Evolutionary conservation across 2,329 filamentous ascomycete species (phyloP).

Genomic region (Fusarium neocosmosporiellum): DNA sequence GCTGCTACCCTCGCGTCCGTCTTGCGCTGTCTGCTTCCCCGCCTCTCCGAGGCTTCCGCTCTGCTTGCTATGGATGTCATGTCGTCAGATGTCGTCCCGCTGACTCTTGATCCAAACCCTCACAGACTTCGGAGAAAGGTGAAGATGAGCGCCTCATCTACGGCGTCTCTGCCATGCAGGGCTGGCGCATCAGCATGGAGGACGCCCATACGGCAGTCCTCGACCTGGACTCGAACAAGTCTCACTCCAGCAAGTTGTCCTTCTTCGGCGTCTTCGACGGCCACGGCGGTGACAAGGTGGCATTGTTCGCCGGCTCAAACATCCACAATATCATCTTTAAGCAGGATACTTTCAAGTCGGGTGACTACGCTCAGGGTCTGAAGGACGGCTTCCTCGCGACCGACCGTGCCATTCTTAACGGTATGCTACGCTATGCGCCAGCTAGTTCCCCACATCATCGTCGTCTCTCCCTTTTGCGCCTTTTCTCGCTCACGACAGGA

Average conservation of each 20-base stretch:
- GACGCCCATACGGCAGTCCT: slow-evolving; percentile 92
- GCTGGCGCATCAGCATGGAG: slow-evolving; percentile 99
- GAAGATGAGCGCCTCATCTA: slow-evolving; percentile 94
- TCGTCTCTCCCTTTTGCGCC: not conserved
- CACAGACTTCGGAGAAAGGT: slow-evolving; percentile 85
- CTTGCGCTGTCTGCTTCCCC: slow-evolving; percentile 13
- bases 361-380: slow-evolving; percentile 92
- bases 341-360: slow-evolving; percentile 91
- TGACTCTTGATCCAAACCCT: slow-evolving; percentile 41
- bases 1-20: not conserved
- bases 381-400: slow-evolving; percentile 98
- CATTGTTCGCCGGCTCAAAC: slow-evolving; percentile 90
- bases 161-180: slow-evolving; percentile 98
- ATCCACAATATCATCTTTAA: slow-evolving; percentile 95
- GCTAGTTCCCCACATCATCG: slow-evolving; percentile 18
- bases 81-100: slow-evolving; percentile 33
- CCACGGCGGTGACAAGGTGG: slow-evolving; percentile 96
- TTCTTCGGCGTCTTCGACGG: slow-evolving; percentile 99
- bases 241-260: slow-evolving; percentile 79
- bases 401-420: slow-evolving; percentile 93
- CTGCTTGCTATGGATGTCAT: not conserved
- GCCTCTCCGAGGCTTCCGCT: slow-evolving; percentile 31
- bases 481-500: not conserved
- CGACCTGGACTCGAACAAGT: slow-evolving; percentile 76
- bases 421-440: slow-evolving; percentile 61